Percentiles rank a stretch among this genome's conserved stretches.
Evolutionary conservation across 2,329 filamentous ascomycete species (phyloP).

Genomic region (Fusarium secorum): DNA sequence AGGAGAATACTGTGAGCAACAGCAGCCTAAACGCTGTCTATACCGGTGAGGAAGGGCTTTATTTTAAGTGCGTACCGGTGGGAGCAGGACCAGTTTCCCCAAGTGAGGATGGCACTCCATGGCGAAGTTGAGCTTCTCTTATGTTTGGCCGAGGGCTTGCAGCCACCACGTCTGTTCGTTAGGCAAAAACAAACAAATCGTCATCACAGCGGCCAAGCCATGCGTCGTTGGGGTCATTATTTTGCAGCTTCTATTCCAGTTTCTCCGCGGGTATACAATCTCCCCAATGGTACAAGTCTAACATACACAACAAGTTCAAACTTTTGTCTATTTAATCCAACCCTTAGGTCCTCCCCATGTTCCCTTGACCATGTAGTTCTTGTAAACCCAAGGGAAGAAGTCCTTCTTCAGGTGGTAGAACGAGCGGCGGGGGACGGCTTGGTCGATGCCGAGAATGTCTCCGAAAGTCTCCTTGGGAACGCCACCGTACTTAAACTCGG

Average conservation of each 20-base stretch:
- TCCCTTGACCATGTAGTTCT: constrained; percentile 66
- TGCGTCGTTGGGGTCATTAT: not conserved
- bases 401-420: constrained; percentile 72
- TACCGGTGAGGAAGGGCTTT: no score
- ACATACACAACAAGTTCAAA: constrained; percentile 12
- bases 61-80: not conserved
- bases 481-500: constrained; percentile 71
- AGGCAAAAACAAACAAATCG: not conserved
- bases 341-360: constrained; percentile 69
- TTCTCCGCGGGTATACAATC: constrained; percentile 8
- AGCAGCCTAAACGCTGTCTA: no score
- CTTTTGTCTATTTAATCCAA: constrained; percentile 44
- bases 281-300: constrained; percentile 3
- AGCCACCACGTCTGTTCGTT: not conserved
- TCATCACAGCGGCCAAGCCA: not conserved
- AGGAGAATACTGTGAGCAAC: not conserved
- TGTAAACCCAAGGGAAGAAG: constrained; percentile 74
- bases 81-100: no score
- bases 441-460: constrained; percentile 62
- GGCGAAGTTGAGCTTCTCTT: not conserved
- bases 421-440: constrained; percentile 60
- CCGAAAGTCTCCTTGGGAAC: constrained; percentile 70
- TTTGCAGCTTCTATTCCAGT: not conserved
- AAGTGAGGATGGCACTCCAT: no score
- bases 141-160: not conserved